Conservation (phyloP, 2,329 filamentous ascomycete genomes). For the Truncatella angustata region DNA sequence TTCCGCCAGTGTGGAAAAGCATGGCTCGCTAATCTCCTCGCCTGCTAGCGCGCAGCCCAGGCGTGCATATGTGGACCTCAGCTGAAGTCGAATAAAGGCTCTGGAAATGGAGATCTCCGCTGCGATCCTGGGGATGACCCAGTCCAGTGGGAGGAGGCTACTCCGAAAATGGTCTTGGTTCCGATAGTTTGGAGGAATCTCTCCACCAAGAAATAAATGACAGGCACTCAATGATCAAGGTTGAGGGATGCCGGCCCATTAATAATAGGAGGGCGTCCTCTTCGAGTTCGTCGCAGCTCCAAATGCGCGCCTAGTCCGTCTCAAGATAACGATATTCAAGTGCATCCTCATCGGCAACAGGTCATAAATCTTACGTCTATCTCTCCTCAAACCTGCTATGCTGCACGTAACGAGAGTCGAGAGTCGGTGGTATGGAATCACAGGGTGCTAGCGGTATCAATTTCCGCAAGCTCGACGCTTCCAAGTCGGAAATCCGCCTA, state of each 20-base stretch:
- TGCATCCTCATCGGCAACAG: too few relatives aligned
- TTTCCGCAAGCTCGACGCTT: slow-evolving; percentile 3
- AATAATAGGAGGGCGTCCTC: neutral
- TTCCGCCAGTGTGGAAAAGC: too few relatives aligned
- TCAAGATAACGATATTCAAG: too few relatives aligned
- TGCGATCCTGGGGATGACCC: neutral
- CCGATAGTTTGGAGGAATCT: neutral
- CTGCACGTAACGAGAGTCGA: too few relatives aligned
- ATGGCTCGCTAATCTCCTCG: too few relatives aligned
- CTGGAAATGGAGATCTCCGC: slow-evolving; percentile 5
- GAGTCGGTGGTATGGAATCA: slow-evolving; percentile 1
- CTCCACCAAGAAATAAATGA: neutral
- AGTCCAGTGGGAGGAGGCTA: neutral
- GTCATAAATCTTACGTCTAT: too few relatives aligned
- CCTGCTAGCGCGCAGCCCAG: neutral
- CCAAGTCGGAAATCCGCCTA: slow-evolving; percentile 3
- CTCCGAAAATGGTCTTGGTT: neutral
- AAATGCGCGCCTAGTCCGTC: too few relatives aligned
- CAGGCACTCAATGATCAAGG: neutral
- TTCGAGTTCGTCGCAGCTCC: neutral
- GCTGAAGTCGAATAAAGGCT: slow-evolving; percentile 5
- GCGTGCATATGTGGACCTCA: neutral
- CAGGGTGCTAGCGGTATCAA: neutral
- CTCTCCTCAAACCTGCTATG: too few relatives aligned
- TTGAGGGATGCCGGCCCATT: neutral